Conservation (phyloP, 306 rosid genomes). For the Cucurbita moschata region DNA sequence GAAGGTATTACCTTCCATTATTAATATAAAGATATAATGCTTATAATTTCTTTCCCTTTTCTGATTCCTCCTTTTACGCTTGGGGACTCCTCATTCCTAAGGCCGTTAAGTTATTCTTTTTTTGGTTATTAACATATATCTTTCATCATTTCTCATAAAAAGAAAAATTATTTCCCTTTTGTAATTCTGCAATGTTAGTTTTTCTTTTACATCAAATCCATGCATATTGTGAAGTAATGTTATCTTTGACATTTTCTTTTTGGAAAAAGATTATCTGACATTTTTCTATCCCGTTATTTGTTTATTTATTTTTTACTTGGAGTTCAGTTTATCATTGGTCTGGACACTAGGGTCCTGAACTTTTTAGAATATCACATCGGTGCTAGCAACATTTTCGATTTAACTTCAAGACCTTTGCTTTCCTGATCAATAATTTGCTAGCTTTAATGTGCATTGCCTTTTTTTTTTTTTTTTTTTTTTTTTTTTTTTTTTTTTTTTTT, state of each 20-base stretch:
- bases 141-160: not conserved
- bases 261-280: not conserved
- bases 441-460: not conserved
- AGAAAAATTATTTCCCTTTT: not conserved
- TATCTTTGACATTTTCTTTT: not conserved
- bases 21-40: not conserved
- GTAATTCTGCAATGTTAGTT: not conserved
- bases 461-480: not conserved
- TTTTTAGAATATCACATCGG: not conserved
- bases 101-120: not conserved
- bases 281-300: not conserved
- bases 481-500: not conserved
- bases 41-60: not conserved
- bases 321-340: not conserved
- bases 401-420: not conserved
- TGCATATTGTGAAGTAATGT: not conserved
- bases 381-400: not conserved
- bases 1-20: constrained; percentile 35
- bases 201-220: not conserved
- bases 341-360: not conserved
- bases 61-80: not conserved
- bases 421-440: not conserved
- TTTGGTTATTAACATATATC: not conserved
- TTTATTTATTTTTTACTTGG: not conserved
- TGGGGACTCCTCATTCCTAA: not conserved